Conservation (phyloP, 768 basidiomycete genomes). For the Suillus hirtellus region DNA sequence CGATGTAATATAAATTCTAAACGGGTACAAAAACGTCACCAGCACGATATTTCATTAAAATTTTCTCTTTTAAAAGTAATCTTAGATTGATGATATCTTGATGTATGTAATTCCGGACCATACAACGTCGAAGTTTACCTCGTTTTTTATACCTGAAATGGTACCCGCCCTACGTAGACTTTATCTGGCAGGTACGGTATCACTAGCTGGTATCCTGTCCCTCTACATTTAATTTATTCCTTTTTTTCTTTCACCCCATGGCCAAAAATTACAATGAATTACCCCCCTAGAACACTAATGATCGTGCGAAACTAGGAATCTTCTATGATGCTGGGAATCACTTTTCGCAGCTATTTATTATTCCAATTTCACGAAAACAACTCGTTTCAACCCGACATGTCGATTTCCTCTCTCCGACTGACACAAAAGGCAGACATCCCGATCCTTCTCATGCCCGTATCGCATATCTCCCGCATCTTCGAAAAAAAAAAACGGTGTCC, state of each 20-base stretch:
- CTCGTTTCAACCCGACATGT: conserved; percentile 11
- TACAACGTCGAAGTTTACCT: conserved; percentile 24
- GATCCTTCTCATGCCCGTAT: conserved; percentile 19
- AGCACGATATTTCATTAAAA: conserved; percentile 12
- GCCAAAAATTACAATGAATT: neutral
- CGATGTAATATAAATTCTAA: conserved; percentile 5
- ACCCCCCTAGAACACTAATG: conserved; percentile 1
- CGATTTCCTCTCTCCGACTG: conserved; percentile 16
- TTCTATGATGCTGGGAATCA: conserved; percentile 21
- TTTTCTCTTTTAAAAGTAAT: conserved; percentile 30
- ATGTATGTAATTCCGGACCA: conserved; percentile 16
- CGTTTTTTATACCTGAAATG: conserved; percentile 26
- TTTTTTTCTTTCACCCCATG: neutral
- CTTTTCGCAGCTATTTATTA: conserved; percentile 16
- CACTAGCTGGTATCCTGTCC: neutral
- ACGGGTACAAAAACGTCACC: conserved; percentile 1
- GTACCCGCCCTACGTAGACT: conserved; percentile 4
- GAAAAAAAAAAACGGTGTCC: neutral
- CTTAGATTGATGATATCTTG: conserved; percentile 13
- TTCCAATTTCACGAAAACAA: conserved; percentile 12
- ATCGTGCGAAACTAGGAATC: conserved; percentile 21
- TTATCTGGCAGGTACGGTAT: conserved; percentile 7
- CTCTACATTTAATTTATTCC: neutral
- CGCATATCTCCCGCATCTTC: conserved; percentile 20
- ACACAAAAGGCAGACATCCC: conserved; percentile 12